Evolutionary conservation across 192 early-diverging fungal genomes (phyloP), one percentile per base, ranked within the genome.

Genomic region (Coemansia sp.): DNA sequence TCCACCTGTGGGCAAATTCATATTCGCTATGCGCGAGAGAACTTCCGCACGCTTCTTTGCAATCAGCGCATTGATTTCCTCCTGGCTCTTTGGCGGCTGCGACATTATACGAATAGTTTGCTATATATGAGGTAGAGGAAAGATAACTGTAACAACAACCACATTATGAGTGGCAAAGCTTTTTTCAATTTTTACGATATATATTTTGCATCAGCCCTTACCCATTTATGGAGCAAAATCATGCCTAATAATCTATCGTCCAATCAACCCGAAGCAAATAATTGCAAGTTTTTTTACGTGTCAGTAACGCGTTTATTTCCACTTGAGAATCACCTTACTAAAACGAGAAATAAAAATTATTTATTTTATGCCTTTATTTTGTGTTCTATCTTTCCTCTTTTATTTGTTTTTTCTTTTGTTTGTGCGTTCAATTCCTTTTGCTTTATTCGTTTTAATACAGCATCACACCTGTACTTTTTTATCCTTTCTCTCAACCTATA

Each of bases 21-120:
- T 73, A 23, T 66, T 76, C n/a, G 89, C 91, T 62, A 92, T 76
- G 48, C 87, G 87, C 6, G 88, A 85, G 39, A 86, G 72, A 41
- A 91, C 88, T 60, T 92, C 89, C 26, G 84, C 84, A 24, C 86
- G 71, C 81, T 89, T 90, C 69, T 72, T 71, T 20, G 80, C 75
- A 38, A 83, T 77, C 11, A 77, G 63, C 58, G 75, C 80, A 68
- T 77, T 73, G 33, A 68, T 75, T 66, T 74, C 63, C 45, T 58
- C 69, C 4, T 48, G 33, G 38, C 38, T 24, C 35, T 56, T 34
- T n/a, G 57, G 57, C 1, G 30, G 69, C 45, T 63, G 38, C 12
- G 52, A 60, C 62, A 71, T 61, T 52, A 9, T 34, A 6, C 33
- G n/a, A 18, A 26, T 59, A 41, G 12, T 8, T 1, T 41, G 39